Percentiles rank a stretch among this genome's conserved stretches.
phyloP scores from a whole-genome alignment of 768 basidiomycete genomes.

The Dioszegia crocea region DNA sequence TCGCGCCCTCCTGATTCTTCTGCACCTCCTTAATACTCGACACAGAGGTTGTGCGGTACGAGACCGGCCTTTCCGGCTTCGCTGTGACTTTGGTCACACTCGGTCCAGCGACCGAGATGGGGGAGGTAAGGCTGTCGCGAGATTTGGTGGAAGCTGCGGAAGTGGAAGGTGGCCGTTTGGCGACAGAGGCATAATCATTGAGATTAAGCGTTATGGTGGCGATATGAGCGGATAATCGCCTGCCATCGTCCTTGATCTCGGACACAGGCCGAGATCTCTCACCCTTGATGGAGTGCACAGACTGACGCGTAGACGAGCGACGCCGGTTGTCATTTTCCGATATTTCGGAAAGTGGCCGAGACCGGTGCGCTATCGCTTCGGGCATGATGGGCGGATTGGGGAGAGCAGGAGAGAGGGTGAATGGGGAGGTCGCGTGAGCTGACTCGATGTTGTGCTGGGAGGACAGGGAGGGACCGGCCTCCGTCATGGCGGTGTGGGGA shows the following conservation, averaged over 20 bases:
- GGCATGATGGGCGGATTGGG: neutral
- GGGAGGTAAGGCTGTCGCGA: conserved; percentile 6
- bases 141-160: conserved; percentile 3
- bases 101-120: conserved; percentile 21
- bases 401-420: neutral
- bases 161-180: conserved; percentile 2
- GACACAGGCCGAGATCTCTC: conserved; percentile 17
- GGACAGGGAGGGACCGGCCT: conserved; percentile 7
- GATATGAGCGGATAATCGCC: conserved; percentile 7
- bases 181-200: conserved; percentile 29
- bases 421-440: neutral
- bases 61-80: conserved; percentile 18
- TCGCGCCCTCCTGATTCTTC: conserved; percentile 5
- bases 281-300: conserved; percentile 11
- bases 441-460: neutral
- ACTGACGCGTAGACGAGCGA: conserved; percentile 19
- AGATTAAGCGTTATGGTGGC: conserved; percentile 39
- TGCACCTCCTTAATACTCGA: conserved; percentile 12
- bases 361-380: neutral
- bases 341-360: conserved; percentile 36
- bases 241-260: conserved; percentile 20
- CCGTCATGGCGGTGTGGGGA: conserved; percentile 10
- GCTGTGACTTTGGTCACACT: conserved; percentile 19
- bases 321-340: conserved; percentile 31
- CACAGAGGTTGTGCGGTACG: conserved; percentile 6